Conservation (phyloP, 306 rosid species). For the Medicago ruthenica region DNA sequence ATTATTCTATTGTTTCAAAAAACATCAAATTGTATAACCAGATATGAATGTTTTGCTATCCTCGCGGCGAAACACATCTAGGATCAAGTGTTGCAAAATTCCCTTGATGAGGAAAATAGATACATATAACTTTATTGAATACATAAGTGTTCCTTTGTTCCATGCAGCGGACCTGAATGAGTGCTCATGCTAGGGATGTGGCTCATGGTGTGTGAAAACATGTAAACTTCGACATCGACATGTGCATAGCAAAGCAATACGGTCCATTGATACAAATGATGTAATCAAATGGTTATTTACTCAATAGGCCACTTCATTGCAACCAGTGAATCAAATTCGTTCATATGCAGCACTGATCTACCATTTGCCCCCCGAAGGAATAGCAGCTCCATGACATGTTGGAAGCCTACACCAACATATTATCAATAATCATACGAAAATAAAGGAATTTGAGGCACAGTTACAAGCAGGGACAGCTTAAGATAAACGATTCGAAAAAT, state of each 20-base stretch:
- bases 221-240: neutral
- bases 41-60: slow-evolving; percentile 2
- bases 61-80: slow-evolving; percentile 16
- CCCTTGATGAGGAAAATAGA: neutral
- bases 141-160: slow-evolving; percentile 9
- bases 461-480: slow-evolving; percentile 7
- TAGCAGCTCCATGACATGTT: neutral
- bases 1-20: neutral
- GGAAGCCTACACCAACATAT: slow-evolving; percentile 27
- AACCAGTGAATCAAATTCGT: slow-evolving; percentile 19
- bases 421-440: slow-evolving; percentile 14
- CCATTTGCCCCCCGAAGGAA: slow-evolving; percentile 28
- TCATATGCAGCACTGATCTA: slow-evolving; percentile 26
- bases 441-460: slow-evolving; percentile 31
- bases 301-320: slow-evolving; percentile 18
- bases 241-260: slow-evolving; percentile 5
- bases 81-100: slow-evolving; percentile 27
- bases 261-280: slow-evolving; percentile 2
- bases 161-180: neutral
- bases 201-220: slow-evolving; percentile 10
- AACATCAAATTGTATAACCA: slow-evolving; percentile 19
- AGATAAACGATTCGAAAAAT: slow-evolving; percentile 2
- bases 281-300: neutral
- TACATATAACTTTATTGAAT: slow-evolving; percentile 3
- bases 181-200: slow-evolving; percentile 18